phyloP scores from a whole-genome alignment of 83 land plant species.

The Picea engelmannii region DNA sequence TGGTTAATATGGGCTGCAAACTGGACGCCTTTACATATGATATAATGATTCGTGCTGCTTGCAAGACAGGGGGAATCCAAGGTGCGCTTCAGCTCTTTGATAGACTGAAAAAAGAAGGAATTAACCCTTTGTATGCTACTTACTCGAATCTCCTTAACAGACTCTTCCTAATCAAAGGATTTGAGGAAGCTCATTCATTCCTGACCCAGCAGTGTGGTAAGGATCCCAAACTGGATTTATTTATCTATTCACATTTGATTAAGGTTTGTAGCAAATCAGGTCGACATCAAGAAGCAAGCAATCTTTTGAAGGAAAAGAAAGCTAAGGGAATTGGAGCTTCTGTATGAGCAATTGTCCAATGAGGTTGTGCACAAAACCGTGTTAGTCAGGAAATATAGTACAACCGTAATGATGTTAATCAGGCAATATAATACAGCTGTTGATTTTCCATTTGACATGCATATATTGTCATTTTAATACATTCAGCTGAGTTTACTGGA shows the following conservation, averaged over 20 bases:
- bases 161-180: not conserved
- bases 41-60: not conserved
- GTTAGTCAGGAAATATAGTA: not conserved
- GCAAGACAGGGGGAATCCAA: not conserved
- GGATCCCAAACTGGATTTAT: not conserved
- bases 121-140: not conserved
- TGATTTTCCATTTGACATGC: too few species aligned
- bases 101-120: not conserved
- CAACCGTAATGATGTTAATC: too few species aligned
- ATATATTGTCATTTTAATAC: not conserved
- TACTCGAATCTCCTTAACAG: not conserved
- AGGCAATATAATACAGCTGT: too few species aligned
- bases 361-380: not conserved
- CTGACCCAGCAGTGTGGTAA: not conserved
- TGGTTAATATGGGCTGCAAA: not conserved
- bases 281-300: not conserved
- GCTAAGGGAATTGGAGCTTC: not conserved
- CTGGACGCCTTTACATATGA: not conserved
- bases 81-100: not conserved
- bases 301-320: not conserved
- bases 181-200: conserved; percentile 3
- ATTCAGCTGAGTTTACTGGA: not conserved
- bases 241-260: not conserved
- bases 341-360: not conserved
- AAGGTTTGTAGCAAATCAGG: not conserved